Conservation (phyloP, 75 land plant genomes). For the Pseudotsuga menziesii region DNA sequence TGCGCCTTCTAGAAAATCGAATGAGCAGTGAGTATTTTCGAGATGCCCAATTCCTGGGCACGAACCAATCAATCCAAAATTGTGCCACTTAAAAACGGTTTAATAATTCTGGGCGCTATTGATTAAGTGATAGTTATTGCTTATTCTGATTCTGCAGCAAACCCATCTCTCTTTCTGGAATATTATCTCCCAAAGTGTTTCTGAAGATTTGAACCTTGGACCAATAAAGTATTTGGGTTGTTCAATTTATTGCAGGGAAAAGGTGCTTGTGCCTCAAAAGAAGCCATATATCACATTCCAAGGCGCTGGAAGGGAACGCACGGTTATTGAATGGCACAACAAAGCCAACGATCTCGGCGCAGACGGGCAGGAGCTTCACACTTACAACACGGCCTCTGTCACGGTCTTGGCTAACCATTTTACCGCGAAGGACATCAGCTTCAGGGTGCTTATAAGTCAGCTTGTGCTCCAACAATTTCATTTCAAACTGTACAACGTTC, state of each 20-base stretch:
- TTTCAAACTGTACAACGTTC: neutral
- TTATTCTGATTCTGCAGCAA: too few relatives aligned
- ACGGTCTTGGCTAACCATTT: slow-evolving; percentile 23
- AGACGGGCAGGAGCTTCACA: slow-evolving; percentile 19
- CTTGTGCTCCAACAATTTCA: neutral
- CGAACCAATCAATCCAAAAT: too few relatives aligned
- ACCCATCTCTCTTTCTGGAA: too few relatives aligned
- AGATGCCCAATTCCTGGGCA: too few relatives aligned
- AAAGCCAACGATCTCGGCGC: slow-evolving; percentile 29
- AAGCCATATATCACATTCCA: slow-evolving; percentile 32
- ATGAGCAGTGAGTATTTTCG: too few relatives aligned
- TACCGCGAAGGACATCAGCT: slow-evolving; percentile 21
- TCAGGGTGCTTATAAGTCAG: slow-evolving; percentile 10
- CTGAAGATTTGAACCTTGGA: neutral
- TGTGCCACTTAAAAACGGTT: too few relatives aligned
- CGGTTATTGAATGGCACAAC: slow-evolving; percentile 24
- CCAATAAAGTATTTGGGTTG: neutral
- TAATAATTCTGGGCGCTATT: too few relatives aligned
- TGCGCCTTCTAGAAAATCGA: too few relatives aligned
- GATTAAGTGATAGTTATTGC: too few relatives aligned
- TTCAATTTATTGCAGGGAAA: slow-evolving; percentile 22
- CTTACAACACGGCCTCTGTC: slow-evolving; percentile 32
- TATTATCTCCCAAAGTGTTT: too few relatives aligned
- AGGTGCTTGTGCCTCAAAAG: slow-evolving; percentile 16
- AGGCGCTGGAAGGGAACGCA: slow-evolving; percentile 19